These are phyloP conservation scores for Trichophyton mentagrophytes DNA, from an alignment of 2,329 filamentous ascomycete genomes.

Conservation along the genomic window DNA sequence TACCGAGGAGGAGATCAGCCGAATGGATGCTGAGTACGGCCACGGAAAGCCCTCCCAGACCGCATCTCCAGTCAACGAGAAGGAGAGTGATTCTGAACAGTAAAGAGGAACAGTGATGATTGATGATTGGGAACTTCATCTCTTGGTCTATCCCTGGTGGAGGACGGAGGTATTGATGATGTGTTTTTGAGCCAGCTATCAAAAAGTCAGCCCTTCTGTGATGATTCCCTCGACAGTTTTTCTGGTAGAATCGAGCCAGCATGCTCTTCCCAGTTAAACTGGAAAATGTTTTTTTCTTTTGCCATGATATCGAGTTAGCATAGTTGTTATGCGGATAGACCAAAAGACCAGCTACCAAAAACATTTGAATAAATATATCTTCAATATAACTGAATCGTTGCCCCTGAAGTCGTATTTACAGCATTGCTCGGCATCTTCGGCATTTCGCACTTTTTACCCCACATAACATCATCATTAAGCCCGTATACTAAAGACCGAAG, in stretches of 20 bases:
- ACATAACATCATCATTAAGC: background rate
- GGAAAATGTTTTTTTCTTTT: background rate
- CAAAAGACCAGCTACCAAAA: background rate
- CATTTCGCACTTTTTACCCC: background rate
- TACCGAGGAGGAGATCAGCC: conserved; percentile 3
- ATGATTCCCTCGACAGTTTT: background rate
- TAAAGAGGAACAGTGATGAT: background rate
- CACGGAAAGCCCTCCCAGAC: background rate
- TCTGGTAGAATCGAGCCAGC: background rate
- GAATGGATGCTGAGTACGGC: background rate
- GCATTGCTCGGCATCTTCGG: background rate
- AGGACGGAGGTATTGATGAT: background rate
- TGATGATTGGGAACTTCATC: background rate
- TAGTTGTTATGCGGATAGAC: background rate
- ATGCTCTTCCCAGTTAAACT: background rate
- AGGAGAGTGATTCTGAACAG: background rate
- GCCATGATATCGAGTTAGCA: background rate
- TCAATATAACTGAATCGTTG: background rate
- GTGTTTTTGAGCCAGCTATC: background rate
- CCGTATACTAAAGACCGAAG: background rate
- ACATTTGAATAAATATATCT: background rate
- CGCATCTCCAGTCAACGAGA: background rate
- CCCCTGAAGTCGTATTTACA: background rate
- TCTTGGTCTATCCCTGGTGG: background rate
- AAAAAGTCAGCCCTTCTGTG: background rate